Base-by-base conservation (phyloP, 495 filamentous ascomycete species). In the Hypomontagnella monticulosa region DNA sequence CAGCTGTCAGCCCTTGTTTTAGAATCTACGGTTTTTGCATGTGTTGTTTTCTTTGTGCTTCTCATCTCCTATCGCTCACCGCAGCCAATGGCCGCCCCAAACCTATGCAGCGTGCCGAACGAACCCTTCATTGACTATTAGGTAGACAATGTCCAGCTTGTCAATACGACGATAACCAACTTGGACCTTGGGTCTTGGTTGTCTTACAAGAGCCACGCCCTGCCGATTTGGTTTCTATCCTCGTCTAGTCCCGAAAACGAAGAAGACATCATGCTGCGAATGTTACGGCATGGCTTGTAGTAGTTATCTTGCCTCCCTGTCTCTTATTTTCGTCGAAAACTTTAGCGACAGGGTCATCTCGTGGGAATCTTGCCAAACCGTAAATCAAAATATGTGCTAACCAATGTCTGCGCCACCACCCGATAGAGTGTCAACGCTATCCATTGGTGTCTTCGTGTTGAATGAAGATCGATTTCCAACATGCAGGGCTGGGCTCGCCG, bases 361-460 rank as follows among this genome's bases (percentile, higher is more conserved):
- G 10, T 38, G 46, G 36, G 36, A 19, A 57, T 16, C 9, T 51
- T 16, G 47, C 38, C 40, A 57, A 41, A 52, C 52, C 19, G 23
- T 27, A 27, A 3, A 27, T 6, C 53, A 41, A 43, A 51, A 9
- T 33, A 44, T 49, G 46, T 52, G 15, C 57, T 52, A 41, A 41
- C 52, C 40, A 49, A 58, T 48, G 34, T n/a, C 53, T 62, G 42
- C 58, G 54, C 59, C 54, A 56, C 36, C 54, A 63, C 59, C 65
- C 65, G 54, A 56, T 54, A 37, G 59, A 58, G 53, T 59, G 65
- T 68, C 54, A 43, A 63, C 48, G 58, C 54, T 48, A 59, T 55
- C 53, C 61, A 65, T 69, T 69, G 61, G 66, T 57, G 56, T 65
- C 60, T 69, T 69, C 66, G 66, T 69, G 66, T 69, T 69, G 50